A percentile compares a stretch with the other conserved stretches of the same genome.
Conservation (phyloP, 306 rosid genomes). For the Macrotyloma uniflorum region DNA sequence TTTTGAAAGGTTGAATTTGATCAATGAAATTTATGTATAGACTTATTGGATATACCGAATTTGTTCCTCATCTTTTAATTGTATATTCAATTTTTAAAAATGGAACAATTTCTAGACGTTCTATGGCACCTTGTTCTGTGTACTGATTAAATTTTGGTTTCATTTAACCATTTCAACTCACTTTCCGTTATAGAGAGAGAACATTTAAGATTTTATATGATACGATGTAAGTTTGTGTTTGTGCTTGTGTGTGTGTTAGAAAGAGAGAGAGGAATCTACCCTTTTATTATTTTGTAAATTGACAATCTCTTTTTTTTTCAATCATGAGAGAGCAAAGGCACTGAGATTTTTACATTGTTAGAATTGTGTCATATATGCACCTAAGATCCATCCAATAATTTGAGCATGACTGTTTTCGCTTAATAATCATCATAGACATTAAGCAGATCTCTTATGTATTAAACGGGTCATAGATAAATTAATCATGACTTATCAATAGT, state of each 20-base stretch:
- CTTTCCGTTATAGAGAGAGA: background rate
- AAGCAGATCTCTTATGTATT: background rate
- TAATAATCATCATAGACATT: background rate
- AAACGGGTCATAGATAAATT: background rate
- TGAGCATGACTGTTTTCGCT: conserved; percentile 1
- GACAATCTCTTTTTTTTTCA: background rate
- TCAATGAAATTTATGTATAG: background rate
- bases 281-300: background rate
- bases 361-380: background rate
- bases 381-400: conserved; percentile 4
- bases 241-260: background rate
- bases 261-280: background rate
- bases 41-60: background rate
- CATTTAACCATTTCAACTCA: background rate
- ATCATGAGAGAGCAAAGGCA: background rate
- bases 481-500: background rate
- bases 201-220: conserved; percentile 16
- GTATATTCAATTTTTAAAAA: background rate
- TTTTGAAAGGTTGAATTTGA: conserved; percentile 7
- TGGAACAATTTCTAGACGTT: background rate
- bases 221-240: background rate
- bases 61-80: conserved; percentile 11
- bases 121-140: conserved; percentile 10
- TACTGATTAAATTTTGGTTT: background rate
- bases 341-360: conserved; percentile 3